Evolutionary conservation across 1,284 basidiomycete species (phyloP), one percentile per base, ranked within the genome.

Genomic region (Trametes polyzona): DNA sequence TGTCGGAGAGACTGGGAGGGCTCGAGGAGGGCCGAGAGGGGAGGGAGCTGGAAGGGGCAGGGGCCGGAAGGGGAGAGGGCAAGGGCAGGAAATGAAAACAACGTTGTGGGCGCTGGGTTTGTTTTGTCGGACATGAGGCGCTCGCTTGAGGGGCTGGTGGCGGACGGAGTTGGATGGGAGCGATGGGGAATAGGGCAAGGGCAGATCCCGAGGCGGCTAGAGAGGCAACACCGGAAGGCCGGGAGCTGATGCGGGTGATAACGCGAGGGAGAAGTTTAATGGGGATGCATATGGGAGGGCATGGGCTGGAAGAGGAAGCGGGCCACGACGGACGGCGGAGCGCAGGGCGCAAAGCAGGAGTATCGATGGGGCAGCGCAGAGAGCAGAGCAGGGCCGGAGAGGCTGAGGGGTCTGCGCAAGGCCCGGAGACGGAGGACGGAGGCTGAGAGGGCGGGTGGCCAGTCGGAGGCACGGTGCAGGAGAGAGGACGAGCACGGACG

Each of bases 51-150:
- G 43, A 49, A 29, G 42, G 43, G 47, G 42, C 21, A 44, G 49
- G 61, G 53, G 52, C 52, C 55, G 47, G 54, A 60, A 55, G 65
- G 64, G 66, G 68, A 61, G 50, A 21, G 61, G 52, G 65, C 59
- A 51, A 55, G 57, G 52, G n/a, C n/a, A 57, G 59, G 63, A 67
- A 62, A 71, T 71, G 68, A 71, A 71, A 64, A 56, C 53, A 67
- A 67, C 66, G 69, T 62, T 67, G 67, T 55, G 53, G 47, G 57
- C 62, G 61, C 63, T 65, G 61, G 57, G 66, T 56, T 63, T 53
- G 55, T 12, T 35, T 46, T 52, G 47, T 40, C 54, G 57, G 61
- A 46, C 67, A 68, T 55, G 69, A 65, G 67, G 69, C 59, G 24
- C 37, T 55, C 59, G 63, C 52, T 53, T 65, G 55, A 51, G 55